Evolutionary conservation across 495 filamentous ascomycete species (phyloP).

Genomic region (Thozetella sp.): DNA sequence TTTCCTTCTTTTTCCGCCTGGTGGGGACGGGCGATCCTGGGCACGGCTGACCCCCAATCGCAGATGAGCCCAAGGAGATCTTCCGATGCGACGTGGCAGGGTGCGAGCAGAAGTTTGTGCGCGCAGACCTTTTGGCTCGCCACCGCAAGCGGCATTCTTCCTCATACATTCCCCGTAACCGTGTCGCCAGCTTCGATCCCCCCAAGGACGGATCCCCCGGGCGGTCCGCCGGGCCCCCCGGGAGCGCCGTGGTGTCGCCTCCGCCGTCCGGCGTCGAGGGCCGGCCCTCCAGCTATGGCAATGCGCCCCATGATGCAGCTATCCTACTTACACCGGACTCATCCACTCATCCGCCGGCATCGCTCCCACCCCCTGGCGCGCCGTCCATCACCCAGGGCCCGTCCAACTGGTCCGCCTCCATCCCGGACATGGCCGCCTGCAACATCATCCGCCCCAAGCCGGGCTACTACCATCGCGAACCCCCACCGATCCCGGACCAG

Average conservation of each 20-base stretch:
- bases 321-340: slow-evolving; percentile 45
- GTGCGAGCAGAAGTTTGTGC: slow-evolving; percentile 87
- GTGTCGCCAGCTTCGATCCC: slow-evolving; percentile 73
- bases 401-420: slow-evolving; percentile 29
- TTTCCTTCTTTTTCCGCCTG: slow-evolving; percentile 2
- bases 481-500: slow-evolving; percentile 29
- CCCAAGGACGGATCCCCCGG: slow-evolving; percentile 33
- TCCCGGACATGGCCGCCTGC: slow-evolving; percentile 33
- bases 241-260: slow-evolving; percentile 23
- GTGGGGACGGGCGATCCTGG: too few species aligned
- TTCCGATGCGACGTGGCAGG: slow-evolving; percentile 90
- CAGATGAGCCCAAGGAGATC: slow-evolving; percentile 94
- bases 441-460: slow-evolving; percentile 46
- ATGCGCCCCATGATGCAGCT: slow-evolving; percentile 47
- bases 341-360: slow-evolving; percentile 23
- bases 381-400: neutral
- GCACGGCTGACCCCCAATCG: slow-evolving; percentile 43
- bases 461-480: slow-evolving; percentile 38
- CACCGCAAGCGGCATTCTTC: slow-evolving; percentile 93
- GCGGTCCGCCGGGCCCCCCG: slow-evolving; percentile 18
- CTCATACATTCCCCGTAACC: slow-evolving; percentile 87
- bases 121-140: slow-evolving; percentile 87
- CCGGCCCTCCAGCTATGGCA: slow-evolving; percentile 32
- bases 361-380: slow-evolving; percentile 8
- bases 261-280: slow-evolving; percentile 25